Evolutionary conservation across 345 rosid genomes (phyloP).

Genomic region (Gossypium bickii): DNA sequence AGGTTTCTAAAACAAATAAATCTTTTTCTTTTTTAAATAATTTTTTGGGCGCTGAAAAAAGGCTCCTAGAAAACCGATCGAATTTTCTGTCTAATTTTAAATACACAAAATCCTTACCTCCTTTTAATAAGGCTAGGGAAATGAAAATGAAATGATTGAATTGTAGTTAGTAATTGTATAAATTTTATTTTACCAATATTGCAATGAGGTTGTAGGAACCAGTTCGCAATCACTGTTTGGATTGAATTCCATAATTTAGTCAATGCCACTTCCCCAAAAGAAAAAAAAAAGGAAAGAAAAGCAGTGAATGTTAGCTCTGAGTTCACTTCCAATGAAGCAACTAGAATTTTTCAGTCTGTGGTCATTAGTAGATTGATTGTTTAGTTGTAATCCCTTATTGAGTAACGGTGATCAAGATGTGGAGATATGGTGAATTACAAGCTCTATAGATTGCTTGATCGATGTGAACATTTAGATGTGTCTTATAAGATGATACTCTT

Average conservation of each 20-base stretch:
- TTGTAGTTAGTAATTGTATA: not conserved
- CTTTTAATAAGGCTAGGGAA: not conserved
- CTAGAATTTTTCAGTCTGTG: not conserved
- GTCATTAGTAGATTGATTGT: not conserved
- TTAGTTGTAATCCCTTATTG: not conserved
- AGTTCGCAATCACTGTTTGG: not conserved
- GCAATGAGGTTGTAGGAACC: not conserved
- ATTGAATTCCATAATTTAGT: not conserved
- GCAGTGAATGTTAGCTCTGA: not conserved
- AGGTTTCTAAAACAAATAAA: not conserved
- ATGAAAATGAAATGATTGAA: not conserved
- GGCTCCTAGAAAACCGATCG: not conserved
- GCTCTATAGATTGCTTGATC: not conserved
- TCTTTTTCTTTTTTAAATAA: not conserved
- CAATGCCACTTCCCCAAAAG: too few species aligned
- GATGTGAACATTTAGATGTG: not conserved
- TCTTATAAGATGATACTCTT: not conserved
- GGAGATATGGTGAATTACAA: not conserved
- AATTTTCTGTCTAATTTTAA: not conserved
- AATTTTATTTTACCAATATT: not conserved
- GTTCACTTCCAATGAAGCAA: not conserved
- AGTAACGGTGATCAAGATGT: not conserved
- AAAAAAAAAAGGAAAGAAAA: too few species aligned
- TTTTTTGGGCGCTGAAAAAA: conserved; percentile 4
- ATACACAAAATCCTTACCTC: not conserved